phyloP scores from a whole-genome alignment of 768 basidiomycete genomes.

The Tulasnella sp. region DNA sequence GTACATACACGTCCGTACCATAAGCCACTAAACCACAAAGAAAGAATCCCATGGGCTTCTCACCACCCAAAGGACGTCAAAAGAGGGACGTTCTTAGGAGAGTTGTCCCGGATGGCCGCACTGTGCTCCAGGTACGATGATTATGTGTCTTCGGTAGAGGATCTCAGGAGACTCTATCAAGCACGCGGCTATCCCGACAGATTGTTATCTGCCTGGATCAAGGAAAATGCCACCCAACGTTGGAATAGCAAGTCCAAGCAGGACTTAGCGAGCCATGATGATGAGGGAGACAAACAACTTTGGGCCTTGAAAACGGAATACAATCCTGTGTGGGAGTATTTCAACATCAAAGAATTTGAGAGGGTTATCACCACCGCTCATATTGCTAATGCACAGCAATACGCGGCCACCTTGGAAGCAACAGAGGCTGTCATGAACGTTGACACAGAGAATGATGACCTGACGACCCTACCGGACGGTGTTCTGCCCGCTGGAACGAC shows the following conservation, averaged over 20 bases:
- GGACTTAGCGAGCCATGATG: too few species aligned
- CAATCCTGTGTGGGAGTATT: slow-evolving; percentile 1
- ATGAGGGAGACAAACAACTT: not conserved
- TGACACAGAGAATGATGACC: too few species aligned
- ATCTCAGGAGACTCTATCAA: slow-evolving; percentile 8
- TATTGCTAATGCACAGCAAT: too few species aligned
- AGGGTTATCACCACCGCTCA: not conserved
- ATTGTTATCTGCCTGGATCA: slow-evolving; percentile 13
- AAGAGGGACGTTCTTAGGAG: slow-evolving; percentile 17
- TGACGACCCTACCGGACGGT: too few species aligned
- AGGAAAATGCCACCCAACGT: slow-evolving; percentile 8
- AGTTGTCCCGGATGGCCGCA: slow-evolving; percentile 16
- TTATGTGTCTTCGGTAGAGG: slow-evolving; percentile 6
- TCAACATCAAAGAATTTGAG: not conserved
- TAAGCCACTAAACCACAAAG: slow-evolving; percentile 17
- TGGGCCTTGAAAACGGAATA: not conserved
- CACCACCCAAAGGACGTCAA: slow-evolving; percentile 20
- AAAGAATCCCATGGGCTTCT: slow-evolving; percentile 19
- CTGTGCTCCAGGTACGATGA: not conserved
- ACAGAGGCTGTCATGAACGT: too few species aligned
- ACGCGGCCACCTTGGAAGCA: too few species aligned
- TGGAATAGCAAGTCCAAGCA: slow-evolving; percentile 8
- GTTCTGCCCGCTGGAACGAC: too few species aligned
- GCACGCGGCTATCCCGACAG: slow-evolving; percentile 15
- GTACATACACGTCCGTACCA: too few species aligned